Evolutionary conservation across 2,329 filamentous ascomycete species (phyloP).

Genomic region (Alternaria atra): DNA sequence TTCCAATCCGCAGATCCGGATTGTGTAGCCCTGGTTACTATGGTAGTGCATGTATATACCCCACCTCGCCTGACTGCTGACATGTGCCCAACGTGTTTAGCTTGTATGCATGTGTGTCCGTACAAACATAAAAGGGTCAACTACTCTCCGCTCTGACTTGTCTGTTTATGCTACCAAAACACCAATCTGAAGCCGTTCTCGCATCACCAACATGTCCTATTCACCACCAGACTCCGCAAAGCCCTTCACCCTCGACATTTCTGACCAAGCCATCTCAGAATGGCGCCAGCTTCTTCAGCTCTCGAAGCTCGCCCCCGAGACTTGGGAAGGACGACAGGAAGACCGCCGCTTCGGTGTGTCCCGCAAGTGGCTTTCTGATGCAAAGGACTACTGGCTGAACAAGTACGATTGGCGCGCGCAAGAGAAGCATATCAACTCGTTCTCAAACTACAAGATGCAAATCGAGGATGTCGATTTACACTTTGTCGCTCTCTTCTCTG

Average conservation of each 20-base stretch:
- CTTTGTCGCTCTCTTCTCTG: conserved; percentile 65
- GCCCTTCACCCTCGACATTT: conserved; percentile 45
- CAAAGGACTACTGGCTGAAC: conserved; percentile 52
- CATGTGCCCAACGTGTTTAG: not conserved
- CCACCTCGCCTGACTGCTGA: not conserved
- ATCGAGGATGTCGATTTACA: conserved; percentile 60
- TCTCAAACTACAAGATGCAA: conserved; percentile 61
- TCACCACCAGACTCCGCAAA: conserved; percentile 41
- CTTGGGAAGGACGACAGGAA: conserved; percentile 41
- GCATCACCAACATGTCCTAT: conserved; percentile 40
- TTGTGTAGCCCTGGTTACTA: not conserved
- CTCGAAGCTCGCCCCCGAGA: conserved; percentile 44
- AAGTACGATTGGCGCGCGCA: conserved; percentile 49
- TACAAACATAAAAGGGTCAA: not conserved
- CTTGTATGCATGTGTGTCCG: not conserved
- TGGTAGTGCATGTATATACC: not conserved
- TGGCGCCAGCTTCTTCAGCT: conserved; percentile 49
- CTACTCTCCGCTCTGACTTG: not conserved
- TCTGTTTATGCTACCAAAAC: not conserved
- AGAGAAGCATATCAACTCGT: conserved; percentile 60
- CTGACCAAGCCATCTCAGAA: conserved; percentile 46
- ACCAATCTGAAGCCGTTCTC: not conserved
- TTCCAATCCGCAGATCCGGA: not conserved
- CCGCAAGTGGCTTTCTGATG: conserved; percentile 44
- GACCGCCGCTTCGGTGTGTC: conserved; percentile 42